Evolutionary conservation across 164 flowering plant species (phyloP), one percentile per base, ranked within the genome.

Genomic region (Berberis thunbergii): DNA sequence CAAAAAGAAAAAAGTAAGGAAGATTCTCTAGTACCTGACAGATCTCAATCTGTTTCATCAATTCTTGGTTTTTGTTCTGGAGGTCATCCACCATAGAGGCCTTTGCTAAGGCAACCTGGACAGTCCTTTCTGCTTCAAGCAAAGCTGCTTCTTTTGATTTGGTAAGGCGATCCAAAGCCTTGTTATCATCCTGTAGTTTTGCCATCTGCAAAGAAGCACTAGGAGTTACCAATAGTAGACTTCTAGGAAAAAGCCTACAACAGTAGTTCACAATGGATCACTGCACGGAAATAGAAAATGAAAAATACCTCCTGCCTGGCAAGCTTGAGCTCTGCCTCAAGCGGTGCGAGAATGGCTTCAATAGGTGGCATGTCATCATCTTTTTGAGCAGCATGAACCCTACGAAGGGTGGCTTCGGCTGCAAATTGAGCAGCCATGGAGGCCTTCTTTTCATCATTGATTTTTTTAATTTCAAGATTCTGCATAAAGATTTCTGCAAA

Each of bases 11-110:
- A 52, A 52, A 52, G 11, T 3, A 4, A 10, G 10, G 54, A 56
- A 56, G 39, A 56, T 6, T 2, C 39, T 26, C 8, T 26, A 2
- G 38, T 10, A 56, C 59, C 60, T 57, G 60, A 39, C 60, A 57
- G 38, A 57, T 57, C 40, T 57, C 60, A 57, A 57, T 57, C 60
- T 57, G 60, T 12, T 41, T 57, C 60, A 39, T 57, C 7, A 57
- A 43, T 57, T 57, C 60, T 7, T 39, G 41, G 43, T 57, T 57
- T 43, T 57, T 40, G 43, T 57, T 57, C 40, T 57, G 60, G 3
- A 57, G 42, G 4, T 57, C 60, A 40, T 57, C 60, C 2, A 39
- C 60, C 42, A 57, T 12, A 3, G 60, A 57, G 2, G 43, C 59
- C 59, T 41, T 57, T 39, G 41, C 59, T 10, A 57, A 57, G 38